Conservation (phyloP, 306 rosid species). For the Lablab purpureus region DNA sequence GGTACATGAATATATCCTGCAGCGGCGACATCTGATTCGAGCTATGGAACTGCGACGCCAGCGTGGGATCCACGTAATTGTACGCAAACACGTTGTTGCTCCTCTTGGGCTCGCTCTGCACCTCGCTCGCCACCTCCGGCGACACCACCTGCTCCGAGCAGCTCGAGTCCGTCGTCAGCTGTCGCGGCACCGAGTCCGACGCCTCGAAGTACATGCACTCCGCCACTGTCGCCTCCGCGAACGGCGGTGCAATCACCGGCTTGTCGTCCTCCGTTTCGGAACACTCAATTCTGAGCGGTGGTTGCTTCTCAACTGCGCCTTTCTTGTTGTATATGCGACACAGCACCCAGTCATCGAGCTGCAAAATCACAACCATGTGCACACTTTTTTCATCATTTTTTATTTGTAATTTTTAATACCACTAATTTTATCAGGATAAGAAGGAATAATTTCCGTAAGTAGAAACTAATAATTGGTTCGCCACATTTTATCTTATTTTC, state of each 20-base stretch:
- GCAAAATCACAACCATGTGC: slow-evolving; percentile 47
- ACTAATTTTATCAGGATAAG: background rate
- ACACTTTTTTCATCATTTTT: background rate
- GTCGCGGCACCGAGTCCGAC: slow-evolving; percentile 72
- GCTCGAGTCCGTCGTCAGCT: slow-evolving; percentile 72
- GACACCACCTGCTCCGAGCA: slow-evolving; percentile 85
- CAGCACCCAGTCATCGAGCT: slow-evolving; percentile 88
- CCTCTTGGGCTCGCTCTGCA: slow-evolving; percentile 46
- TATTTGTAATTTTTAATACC: background rate
- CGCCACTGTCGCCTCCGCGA: slow-evolving; percentile 33
- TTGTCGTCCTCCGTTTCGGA: slow-evolving; percentile 54
- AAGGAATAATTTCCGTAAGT: slow-evolving; percentile 35
- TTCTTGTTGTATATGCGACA: slow-evolving; percentile 89
- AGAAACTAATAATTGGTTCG: slow-evolving; percentile 1
- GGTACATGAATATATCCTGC: slow-evolving; percentile 78
- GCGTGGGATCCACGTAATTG: slow-evolving; percentile 58
- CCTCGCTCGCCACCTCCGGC: slow-evolving; percentile 75
- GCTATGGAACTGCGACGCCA: slow-evolving; percentile 48
- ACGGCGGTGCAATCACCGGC: slow-evolving; percentile 42
- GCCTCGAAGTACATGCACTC: slow-evolving; percentile 58
- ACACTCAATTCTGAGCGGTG: slow-evolving; percentile 13
- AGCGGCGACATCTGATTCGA: slow-evolving; percentile 70
- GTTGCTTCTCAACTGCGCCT: slow-evolving; percentile 54
- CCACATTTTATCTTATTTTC: background rate
- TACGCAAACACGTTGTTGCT: slow-evolving; percentile 49